These are phyloP conservation scores for Caryopteris hybrid DNA, from an alignment of 305 asterid genomes.

Conservation along the genomic window DNA sequence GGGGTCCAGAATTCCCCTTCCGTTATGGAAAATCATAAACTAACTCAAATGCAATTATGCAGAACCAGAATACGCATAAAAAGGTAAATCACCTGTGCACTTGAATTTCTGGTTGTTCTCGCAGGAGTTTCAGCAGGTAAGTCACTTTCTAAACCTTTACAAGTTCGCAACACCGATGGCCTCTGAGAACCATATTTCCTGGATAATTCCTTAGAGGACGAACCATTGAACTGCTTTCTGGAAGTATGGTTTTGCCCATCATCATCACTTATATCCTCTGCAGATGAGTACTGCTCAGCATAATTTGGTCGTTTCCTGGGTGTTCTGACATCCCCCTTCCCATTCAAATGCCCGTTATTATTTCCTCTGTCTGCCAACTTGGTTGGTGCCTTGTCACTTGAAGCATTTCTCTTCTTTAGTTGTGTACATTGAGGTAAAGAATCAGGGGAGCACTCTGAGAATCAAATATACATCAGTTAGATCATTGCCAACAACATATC, in stretches of 20 bases:
- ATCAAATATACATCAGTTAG: conserved; percentile 11
- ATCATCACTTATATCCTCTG: conserved; percentile 48
- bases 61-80: background rate
- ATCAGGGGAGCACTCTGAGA: conserved; percentile 45
- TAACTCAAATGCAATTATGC: background rate
- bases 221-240: conserved; percentile 25
- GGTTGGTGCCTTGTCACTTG: conserved; percentile 33
- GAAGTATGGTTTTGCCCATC: conserved; percentile 29
- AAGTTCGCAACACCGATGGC: conserved; percentile 28
- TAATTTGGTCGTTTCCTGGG: conserved; percentile 33
- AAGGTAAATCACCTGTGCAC: conserved; percentile 38
- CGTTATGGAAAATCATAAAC: background rate
- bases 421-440: conserved; percentile 22
- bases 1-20: background rate
- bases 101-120: conserved; percentile 31
- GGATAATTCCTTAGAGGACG: conserved; percentile 18
- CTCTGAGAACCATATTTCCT: conserved; percentile 33
- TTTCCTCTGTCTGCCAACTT: conserved; percentile 38
- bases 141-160: conserved; percentile 27
- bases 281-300: conserved; percentile 36
- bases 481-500: conserved; percentile 12
- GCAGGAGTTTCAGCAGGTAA: conserved; percentile 30
- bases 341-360: conserved; percentile 29
- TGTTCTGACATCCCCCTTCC: conserved; percentile 33
- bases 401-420: conserved; percentile 23